Conservation (phyloP, 1,284 basidiomycete species). For the Marasmius oreades region DNA sequence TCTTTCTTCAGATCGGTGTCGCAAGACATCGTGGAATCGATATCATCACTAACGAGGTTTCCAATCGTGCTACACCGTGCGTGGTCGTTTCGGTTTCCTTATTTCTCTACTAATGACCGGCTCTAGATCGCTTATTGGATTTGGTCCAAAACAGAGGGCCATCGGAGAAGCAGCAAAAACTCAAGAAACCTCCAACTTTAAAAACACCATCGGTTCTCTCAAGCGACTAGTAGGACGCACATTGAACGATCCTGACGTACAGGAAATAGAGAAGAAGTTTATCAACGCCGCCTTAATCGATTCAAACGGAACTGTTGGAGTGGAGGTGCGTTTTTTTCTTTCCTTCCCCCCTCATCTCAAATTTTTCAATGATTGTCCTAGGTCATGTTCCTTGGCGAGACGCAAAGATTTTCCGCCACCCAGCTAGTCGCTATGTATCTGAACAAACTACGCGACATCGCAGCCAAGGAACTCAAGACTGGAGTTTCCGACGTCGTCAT, state of each 20-base stretch:
- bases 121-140: slow-evolving; percentile 84
- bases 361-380: slow-evolving; percentile 29
- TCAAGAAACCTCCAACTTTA: slow-evolving; percentile 96
- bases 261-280: slow-evolving; percentile 83
- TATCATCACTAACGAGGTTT: slow-evolving; percentile 94
- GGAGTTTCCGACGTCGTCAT: slow-evolving; percentile 89
- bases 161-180: slow-evolving; percentile 95
- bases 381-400: slow-evolving; percentile 88
- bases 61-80: slow-evolving; percentile 90
- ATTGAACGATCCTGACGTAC: slow-evolving; percentile 73
- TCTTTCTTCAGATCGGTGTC: slow-evolving; percentile 74
- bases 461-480: slow-evolving; percentile 79
- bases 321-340: slow-evolving; percentile 54
- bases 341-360: background rate
- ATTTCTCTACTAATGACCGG: background rate
- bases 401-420: slow-evolving; percentile 73
- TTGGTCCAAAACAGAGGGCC: slow-evolving; percentile 82
- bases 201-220: slow-evolving; percentile 89
- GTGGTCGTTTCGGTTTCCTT: slow-evolving; percentile 24
- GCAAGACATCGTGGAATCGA: slow-evolving; percentile 92
- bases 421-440: slow-evolving; percentile 88
- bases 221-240: slow-evolving; percentile 86
- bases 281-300: slow-evolving; percentile 84
- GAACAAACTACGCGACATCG: slow-evolving; percentile 84
- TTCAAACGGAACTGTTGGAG: slow-evolving; percentile 76